These are phyloP conservation scores for Cystofilobasidium capitatum DNA, from an alignment of 768 basidiomycete genomes.

Conservation along the genomic window DNA sequence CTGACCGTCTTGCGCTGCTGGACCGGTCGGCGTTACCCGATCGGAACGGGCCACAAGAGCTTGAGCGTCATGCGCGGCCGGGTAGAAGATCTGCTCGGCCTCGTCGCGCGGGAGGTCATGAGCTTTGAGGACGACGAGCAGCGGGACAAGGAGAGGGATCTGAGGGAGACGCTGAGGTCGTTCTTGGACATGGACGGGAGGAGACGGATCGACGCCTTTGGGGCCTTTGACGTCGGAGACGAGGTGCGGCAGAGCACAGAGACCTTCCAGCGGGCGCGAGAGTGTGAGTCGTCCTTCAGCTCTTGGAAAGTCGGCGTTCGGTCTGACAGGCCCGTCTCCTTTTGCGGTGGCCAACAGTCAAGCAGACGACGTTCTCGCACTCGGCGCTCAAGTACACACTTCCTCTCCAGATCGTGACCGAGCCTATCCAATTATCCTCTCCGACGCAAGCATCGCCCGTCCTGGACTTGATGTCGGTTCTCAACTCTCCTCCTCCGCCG, in stretches of 20 bases:
- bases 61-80: conserved; percentile 37
- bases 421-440: background rate
- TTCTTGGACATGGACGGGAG: conserved; percentile 40
- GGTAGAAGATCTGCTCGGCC: conserved; percentile 38
- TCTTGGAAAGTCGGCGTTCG: background rate
- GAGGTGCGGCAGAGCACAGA: conserved; percentile 20
- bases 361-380: conserved; percentile 40
- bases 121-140: conserved; percentile 27
- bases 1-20: conserved; percentile 41
- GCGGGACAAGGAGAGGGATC: conserved; percentile 31
- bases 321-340: background rate
- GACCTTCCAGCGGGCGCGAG: conserved; percentile 14
- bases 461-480: conserved; percentile 1
- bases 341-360: conserved; percentile 35
- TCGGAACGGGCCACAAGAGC: conserved; percentile 40
- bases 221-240: conserved; percentile 33
- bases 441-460: background rate
- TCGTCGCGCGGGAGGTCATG: conserved; percentile 27
- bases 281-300: no score
- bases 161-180: conserved; percentile 35
- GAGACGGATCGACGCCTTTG: conserved; percentile 38
- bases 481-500: background rate
- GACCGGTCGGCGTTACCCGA: conserved; percentile 39
- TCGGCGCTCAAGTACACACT: conserved; percentile 38
- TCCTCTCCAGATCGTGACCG: conserved; percentile 28